Percentiles rank a stretch among this genome's conserved stretches.
phyloP scores from a whole-genome alignment of 441 rosid genomes.

The Isatis lusitanica region DNA sequence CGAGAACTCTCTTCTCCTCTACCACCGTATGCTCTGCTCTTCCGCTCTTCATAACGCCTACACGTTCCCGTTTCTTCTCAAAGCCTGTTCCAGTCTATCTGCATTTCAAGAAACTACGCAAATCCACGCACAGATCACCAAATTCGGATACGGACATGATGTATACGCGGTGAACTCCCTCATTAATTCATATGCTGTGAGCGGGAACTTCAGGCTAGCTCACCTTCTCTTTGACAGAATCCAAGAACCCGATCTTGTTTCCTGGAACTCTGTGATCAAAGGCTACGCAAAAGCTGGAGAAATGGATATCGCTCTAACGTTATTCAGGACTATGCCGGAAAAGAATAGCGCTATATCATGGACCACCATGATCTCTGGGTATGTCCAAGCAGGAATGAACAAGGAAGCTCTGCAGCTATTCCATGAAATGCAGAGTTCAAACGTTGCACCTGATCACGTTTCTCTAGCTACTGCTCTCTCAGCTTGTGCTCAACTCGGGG shows the following conservation, averaged over 20 bases:
- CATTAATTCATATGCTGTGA: constrained; percentile 45
- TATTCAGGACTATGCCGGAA: constrained; percentile 43
- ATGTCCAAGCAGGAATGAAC: constrained; percentile 47
- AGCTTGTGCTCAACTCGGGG: constrained; percentile 66
- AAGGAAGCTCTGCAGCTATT: constrained; percentile 57
- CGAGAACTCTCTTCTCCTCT: constrained; percentile 43
- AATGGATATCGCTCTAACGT: constrained; percentile 36
- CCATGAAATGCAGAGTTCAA: constrained; percentile 55
- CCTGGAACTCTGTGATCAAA: constrained; percentile 66
- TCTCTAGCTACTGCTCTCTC: constrained; percentile 49
- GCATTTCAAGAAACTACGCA: constrained; percentile 46
- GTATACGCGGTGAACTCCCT: constrained; percentile 47
- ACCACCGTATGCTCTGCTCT: constrained; percentile 45
- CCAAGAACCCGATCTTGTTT: constrained; percentile 43
- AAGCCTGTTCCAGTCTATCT: constrained; percentile 50
- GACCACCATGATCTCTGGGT: constrained; percentile 63
- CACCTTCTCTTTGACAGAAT: constrained; percentile 44
- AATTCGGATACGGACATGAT: constrained; percentile 45
- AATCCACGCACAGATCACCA: constrained; percentile 49
- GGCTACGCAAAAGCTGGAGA: constrained; percentile 51
- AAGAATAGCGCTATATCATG: constrained; percentile 50
- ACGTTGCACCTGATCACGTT: constrained; percentile 51
- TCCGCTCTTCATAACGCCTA: constrained; percentile 50
- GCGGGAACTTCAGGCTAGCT: constrained; percentile 35
- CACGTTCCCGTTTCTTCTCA: constrained; percentile 63